Base-by-base conservation (phyloP, 1,284 basidiomycete species). In the Marasmius sp. region DNA sequence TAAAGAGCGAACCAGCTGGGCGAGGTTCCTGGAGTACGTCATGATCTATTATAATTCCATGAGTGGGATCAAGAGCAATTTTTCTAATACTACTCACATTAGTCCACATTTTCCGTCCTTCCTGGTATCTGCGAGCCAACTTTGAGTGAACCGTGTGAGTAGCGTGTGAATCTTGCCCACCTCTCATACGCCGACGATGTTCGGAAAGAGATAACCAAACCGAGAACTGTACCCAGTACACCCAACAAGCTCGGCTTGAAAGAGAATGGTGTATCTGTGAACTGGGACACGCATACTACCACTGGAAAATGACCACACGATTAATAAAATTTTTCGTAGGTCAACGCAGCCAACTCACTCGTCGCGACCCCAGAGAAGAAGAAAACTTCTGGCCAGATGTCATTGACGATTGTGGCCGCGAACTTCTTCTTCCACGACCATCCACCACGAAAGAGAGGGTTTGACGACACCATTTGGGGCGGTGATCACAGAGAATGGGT, bases 151-250 rank as follows among this genome's bases (percentile, higher is more conserved):
- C 33, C 20, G 16, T 47, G 48, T 57, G 33, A 36, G 14, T 41
- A 38, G 11, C 54, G 57, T 22, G 12, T n/a, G 73, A 64, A 5
- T 72, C 71, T 58, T 72, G 78, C 75, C 64, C 73, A 89, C 80
- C 88, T 81, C 63, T 91, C 89, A 69, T 91, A 87, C 67, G 86
- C 87, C 6, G 84, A 86, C n/a, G 80, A 84, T 0, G 86, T 86
- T 52, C 87, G 78, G 75, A 88, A 88, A 0, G 85, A 86, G 58
- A 89, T 87, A 27, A 88, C 86, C 66, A 88, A 81, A 76, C 86
- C 87, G 65, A 90, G 83, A 36, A 88, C 85, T 16, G 86, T 86
- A 83, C 86, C 87, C 45, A 88, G 76, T 0, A 88, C 82, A 7
- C 85, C 85, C 59, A 87, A 76, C 61, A 89, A 77, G 58, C 74